Conservation (phyloP, 192 early-diverging fungal species). For the Spinellus fusiger region DNA sequence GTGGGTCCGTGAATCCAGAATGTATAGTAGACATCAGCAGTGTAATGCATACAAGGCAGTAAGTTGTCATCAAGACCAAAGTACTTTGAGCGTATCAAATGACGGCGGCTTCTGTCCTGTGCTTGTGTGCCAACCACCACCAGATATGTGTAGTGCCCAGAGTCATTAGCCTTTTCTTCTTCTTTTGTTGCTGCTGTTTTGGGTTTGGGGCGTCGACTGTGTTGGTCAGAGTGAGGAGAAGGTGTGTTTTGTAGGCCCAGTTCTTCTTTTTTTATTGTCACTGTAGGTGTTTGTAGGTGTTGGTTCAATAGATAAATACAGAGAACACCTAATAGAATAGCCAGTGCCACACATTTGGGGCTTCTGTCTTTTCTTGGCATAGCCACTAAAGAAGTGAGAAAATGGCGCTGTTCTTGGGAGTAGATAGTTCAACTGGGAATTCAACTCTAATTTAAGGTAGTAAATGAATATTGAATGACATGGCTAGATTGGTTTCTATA, state of each 20-base stretch:
- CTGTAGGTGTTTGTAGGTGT: no score
- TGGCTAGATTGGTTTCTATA: no score
- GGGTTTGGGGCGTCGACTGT: neutral
- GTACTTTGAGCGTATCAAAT: slow-evolving; percentile 39
- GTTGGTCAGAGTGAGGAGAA: slow-evolving; percentile 9
- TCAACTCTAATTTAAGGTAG: no score
- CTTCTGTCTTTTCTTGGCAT: no score
- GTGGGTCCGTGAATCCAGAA: slow-evolving; percentile 34
- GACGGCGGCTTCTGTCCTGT: slow-evolving; percentile 27
- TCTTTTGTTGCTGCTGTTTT: neutral
- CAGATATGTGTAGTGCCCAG: slow-evolving; percentile 37
- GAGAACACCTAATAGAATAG: no score
- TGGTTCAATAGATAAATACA: no score
- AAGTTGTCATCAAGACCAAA: slow-evolving; percentile 51
- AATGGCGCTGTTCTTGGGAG: no score
- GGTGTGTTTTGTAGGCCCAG: neutral
- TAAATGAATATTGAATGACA: no score
- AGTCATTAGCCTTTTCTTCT: slow-evolving; percentile 10
- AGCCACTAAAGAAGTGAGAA: no score
- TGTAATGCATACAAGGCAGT: slow-evolving; percentile 34
- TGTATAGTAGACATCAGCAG: slow-evolving; percentile 35
- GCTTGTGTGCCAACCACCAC: slow-evolving; percentile 38
- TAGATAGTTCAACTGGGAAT: no score
- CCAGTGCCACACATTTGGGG: no score
- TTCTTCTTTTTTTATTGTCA: neutral